phyloP scores from a whole-genome alignment of 352 stramenopile genomes.

The Phytophthora pistaciae region DNA sequence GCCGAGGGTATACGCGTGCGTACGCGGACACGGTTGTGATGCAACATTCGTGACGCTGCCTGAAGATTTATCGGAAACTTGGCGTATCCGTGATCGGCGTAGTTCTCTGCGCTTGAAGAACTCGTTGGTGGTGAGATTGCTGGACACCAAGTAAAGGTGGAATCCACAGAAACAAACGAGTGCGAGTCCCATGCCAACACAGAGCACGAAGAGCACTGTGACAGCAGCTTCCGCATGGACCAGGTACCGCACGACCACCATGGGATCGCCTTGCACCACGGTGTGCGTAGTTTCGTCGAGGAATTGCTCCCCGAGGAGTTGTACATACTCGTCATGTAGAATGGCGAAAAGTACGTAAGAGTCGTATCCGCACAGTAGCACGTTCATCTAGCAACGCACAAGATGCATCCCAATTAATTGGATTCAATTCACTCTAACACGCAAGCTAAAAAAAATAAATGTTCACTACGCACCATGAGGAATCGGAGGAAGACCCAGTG shows the following conservation, averaged over 20 bases:
- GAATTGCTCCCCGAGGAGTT: constrained; percentile 52
- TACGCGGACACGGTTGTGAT: not conserved
- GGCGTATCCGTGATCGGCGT: not conserved
- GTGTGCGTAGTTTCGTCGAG: constrained; percentile 45
- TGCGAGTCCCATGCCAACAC: constrained; percentile 57
- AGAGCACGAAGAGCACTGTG: constrained; percentile 56
- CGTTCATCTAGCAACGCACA: constrained; percentile 46
- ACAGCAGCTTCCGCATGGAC: constrained; percentile 52
- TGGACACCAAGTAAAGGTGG: constrained; percentile 60
- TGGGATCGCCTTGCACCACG: constrained; percentile 46
- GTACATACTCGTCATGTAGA: constrained; percentile 50
- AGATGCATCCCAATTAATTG: not conserved
- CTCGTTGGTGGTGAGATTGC: constrained; percentile 77
- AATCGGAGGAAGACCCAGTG: constrained; percentile 66
- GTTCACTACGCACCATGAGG: constrained; percentile 39
- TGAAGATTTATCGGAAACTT: not conserved
- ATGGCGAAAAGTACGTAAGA: constrained; percentile 59
- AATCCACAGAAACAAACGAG: constrained; percentile 61
- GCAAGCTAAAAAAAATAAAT: not conserved
- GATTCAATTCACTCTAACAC: not conserved
- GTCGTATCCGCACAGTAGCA: constrained; percentile 58
- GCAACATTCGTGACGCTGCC: not conserved
- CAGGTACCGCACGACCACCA: constrained; percentile 61
- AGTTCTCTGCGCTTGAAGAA: constrained; percentile 70
- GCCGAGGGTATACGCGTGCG: constrained; percentile 29